Conservation (phyloP, 2,329 filamentous ascomycete genomes). For the Pochonia chlamydosporia region DNA sequence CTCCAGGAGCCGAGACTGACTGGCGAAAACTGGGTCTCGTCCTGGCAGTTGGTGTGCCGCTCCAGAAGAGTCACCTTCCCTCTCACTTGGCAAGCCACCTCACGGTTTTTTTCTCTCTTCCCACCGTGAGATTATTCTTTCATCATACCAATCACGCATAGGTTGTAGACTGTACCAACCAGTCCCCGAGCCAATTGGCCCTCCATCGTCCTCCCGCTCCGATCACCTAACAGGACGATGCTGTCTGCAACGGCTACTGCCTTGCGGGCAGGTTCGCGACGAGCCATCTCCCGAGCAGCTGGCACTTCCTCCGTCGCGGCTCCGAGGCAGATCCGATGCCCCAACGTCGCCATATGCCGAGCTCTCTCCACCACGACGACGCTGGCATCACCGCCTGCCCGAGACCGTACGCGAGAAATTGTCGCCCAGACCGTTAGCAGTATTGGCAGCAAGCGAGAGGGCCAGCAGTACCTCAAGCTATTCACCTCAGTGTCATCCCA, state of each 20-base stretch:
- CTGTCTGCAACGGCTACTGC: conserved; percentile 1
- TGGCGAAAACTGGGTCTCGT: too few relatives aligned
- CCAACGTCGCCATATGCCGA: neutral
- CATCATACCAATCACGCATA: neutral
- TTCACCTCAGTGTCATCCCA: conserved; percentile 96
- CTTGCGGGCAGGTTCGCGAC: conserved; percentile 1
- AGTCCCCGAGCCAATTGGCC: neutral
- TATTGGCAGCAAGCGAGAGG: conserved; percentile 92
- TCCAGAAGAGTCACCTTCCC: neutral
- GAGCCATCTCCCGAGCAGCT: neutral
- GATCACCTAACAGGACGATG: neutral
- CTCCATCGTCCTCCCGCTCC: neutral
- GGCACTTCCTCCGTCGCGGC: neutral
- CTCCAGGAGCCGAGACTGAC: neutral
- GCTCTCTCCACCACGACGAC: neutral
- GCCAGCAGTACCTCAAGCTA: conserved; percentile 94
- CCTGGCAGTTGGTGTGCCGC: neutral
- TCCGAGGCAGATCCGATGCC: neutral
- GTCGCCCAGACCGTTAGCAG: conserved; percentile 68
- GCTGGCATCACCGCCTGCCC: neutral
- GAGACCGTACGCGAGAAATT: conserved; percentile 28
- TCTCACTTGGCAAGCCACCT: neutral
- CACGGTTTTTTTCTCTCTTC: neutral
- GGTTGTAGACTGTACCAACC: neutral
- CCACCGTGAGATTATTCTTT: too few relatives aligned